These are phyloP conservation scores for Ceriops zippeliana DNA, from an alignment of 345 rosid species.

Conservation along the genomic window DNA sequence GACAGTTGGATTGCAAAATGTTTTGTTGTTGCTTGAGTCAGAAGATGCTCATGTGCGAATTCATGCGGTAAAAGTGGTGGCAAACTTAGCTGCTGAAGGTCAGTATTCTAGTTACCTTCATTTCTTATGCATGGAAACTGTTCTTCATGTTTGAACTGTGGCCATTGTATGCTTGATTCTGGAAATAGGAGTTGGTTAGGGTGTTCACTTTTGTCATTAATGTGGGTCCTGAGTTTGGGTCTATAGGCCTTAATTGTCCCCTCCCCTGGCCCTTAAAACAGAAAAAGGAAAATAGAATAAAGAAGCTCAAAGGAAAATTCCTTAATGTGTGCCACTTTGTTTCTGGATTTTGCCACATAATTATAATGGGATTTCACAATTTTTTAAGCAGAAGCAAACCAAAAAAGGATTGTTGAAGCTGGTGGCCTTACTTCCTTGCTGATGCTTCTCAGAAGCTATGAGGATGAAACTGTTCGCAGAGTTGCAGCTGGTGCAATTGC, in stretches of 20 bases:
- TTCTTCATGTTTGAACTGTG: neutral
- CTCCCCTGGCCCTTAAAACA: too few relatives aligned
- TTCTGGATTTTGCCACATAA: neutral
- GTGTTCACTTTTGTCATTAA: too few relatives aligned
- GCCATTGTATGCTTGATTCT: too few relatives aligned
- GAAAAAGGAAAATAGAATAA: too few relatives aligned
- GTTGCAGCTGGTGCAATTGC: constrained; percentile 40
- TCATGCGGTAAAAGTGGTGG: constrained; percentile 36
- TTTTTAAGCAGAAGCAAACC: constrained; percentile 27
- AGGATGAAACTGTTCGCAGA: constrained; percentile 37
- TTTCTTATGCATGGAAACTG: neutral
- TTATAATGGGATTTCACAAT: neutral
- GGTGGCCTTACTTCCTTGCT: constrained; percentile 36
- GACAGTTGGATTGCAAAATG: constrained; percentile 35
- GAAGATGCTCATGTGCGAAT: constrained; percentile 31
- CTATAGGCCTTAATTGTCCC: too few relatives aligned
- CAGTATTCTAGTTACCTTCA: neutral
- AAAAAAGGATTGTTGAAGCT: constrained; percentile 31
- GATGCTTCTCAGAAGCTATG: constrained; percentile 34
- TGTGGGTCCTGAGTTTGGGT: too few relatives aligned
- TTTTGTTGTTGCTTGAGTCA: constrained; percentile 27
- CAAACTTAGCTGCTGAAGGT: constrained; percentile 38
- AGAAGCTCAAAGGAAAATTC: too few relatives aligned
- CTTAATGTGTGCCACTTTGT: neutral
- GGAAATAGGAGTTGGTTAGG: too few relatives aligned